Percentiles rank a stretch among this genome's conserved stretches.
Evolutionary conservation across 169 alveolate species (phyloP).

Genomic region (Plasmodium fragile): DNA sequence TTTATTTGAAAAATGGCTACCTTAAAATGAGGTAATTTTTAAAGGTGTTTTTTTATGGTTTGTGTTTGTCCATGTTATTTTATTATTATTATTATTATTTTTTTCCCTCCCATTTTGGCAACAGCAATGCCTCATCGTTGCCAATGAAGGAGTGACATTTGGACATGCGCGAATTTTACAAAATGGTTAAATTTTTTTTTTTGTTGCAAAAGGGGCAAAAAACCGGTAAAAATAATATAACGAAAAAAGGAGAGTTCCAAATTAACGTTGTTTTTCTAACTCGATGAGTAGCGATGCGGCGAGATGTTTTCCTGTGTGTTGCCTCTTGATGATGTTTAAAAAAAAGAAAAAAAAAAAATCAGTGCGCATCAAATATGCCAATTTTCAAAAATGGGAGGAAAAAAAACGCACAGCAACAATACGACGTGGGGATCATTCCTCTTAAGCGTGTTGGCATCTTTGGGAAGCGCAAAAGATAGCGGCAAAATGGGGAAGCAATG

Average conservation of each 20-base stretch:
- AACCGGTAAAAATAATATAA: not conserved
- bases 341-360: not conserved
- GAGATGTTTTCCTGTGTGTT: not conserved
- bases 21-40: not conserved
- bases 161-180: not conserved
- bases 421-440: not conserved
- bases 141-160: not conserved
- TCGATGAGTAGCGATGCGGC: not conserved
- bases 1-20: not conserved
- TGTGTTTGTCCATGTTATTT: not conserved
- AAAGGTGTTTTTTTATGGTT: not conserved
- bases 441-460: not conserved
- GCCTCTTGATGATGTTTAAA: not conserved
- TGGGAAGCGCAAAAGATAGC: not conserved
- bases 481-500: not conserved
- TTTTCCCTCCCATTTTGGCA: not conserved
- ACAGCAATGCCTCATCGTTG: not conserved
- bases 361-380: not conserved
- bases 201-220: not conserved
- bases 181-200: not conserved
- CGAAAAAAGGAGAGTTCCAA: not conserved
- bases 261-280: not conserved
- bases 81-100: too few relatives aligned
- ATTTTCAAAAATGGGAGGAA: not conserved
- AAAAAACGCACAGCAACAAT: not conserved